Evolutionary conservation across 345 rosid species (phyloP), one percentile per base, ranked within the genome.

Genomic region (Arabidopsis arenosa): DNA sequence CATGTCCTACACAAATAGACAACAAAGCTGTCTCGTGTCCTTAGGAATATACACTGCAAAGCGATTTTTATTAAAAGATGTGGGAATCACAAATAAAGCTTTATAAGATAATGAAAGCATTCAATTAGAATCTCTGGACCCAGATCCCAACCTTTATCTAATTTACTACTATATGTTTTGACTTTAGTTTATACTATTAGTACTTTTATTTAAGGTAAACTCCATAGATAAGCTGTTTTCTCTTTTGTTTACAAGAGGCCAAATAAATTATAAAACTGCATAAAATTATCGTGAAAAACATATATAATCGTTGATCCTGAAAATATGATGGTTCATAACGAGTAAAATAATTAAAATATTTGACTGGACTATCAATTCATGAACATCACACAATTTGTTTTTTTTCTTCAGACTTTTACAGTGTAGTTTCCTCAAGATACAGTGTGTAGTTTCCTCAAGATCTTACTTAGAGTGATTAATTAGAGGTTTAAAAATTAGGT

Each of bases 41-140:
- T 66, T 72, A 13, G 15, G 81, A 66, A 78, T 72, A 72, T 72
- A 78, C 77, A 66, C 74, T 78, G 77, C 77, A 72, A 66, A 72
- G 73, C 23, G 41, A 43, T 49, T 77, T 70, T 49, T n/a, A 66
- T 72, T 36, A 72, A 78, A 78, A 66, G 81, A 51, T 43, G 77
- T 58, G 73, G 58, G 69, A 78, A 78, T 78, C 81, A 60, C 70
- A 59, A 59, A 11, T 18, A 41, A 78, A 72, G 77, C 74, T 72
- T 76, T 48, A 67, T 76, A 39, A 69, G 70, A 63, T 44, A 41
- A 21, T 48, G 54, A 66, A 40, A 66, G 13, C 77, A 72, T 60
- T 77, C 51, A 40, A 14, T 41, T 66, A 49, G 56, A 65, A 60
- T 78, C 77, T 60, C 69, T 66, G 17, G 63, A 72, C 68, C 68